These are phyloP conservation scores for Fereydounia khargensis DNA, from an alignment of 1,284 basidiomycete genomes.

Conservation along the genomic window DNA sequence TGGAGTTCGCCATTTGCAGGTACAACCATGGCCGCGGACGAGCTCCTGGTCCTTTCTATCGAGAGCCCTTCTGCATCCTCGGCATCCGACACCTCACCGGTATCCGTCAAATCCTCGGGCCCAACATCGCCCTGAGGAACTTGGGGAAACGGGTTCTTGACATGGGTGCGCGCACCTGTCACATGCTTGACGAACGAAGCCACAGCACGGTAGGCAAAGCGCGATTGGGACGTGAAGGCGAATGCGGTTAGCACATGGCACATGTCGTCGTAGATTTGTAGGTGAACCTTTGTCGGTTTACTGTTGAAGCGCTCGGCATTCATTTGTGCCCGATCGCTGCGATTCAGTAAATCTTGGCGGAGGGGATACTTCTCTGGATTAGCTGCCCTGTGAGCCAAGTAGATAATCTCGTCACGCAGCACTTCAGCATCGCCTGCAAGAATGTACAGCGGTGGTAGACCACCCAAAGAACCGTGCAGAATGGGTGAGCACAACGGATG, in stretches of 20 bases:
- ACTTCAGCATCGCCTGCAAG: slow-evolving; percentile 85
- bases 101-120: background rate
- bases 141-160: slow-evolving; percentile 40
- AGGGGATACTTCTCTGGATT: slow-evolving; percentile 74
- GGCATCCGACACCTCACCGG: no score
- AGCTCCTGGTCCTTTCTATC: background rate
- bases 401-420: slow-evolving; percentile 82
- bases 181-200: slow-evolving; percentile 57
- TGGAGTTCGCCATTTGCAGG: background rate
- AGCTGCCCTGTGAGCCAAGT: slow-evolving; percentile 80
- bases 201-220: slow-evolving; percentile 58
- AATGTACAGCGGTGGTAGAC: slow-evolving; percentile 80
- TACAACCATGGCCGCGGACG: no score
- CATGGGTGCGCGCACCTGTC: slow-evolving; percentile 46
- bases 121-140: slow-evolving; percentile 9
- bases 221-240: slow-evolving; percentile 58
- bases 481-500: slow-evolving; percentile 84
- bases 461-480: slow-evolving; percentile 75
- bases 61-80: background rate
- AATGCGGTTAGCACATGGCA: slow-evolving; percentile 62
- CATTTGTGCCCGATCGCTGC: slow-evolving; percentile 57
- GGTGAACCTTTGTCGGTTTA: slow-evolving; percentile 79
- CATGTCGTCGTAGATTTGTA: slow-evolving; percentile 66
- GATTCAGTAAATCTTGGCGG: slow-evolving; percentile 64
- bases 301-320: slow-evolving; percentile 58